These are phyloP conservation scores for Suillus occidentalis DNA, from an alignment of 768 basidiomycete species.

Conservation along the genomic window DNA sequence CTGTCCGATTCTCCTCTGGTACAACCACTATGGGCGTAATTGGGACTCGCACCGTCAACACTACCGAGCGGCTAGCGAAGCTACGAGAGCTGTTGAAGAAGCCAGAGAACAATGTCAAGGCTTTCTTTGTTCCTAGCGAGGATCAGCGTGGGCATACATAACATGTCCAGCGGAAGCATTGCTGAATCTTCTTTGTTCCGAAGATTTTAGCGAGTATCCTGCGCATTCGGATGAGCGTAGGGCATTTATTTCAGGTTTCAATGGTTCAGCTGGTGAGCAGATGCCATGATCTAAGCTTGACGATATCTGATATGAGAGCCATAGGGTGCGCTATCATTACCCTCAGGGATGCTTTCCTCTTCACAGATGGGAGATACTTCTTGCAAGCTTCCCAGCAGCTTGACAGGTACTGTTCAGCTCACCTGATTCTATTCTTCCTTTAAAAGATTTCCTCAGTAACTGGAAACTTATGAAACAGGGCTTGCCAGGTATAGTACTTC, in stretches of 20 bases:
- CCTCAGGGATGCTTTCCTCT: slow-evolving; percentile 68
- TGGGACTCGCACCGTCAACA: slow-evolving; percentile 51
- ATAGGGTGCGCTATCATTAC: slow-evolving; percentile 80
- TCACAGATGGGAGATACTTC: slow-evolving; percentile 96
- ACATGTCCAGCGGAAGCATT: neutral
- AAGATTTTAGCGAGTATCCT: slow-evolving; percentile 88
- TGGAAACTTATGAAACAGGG: slow-evolving; percentile 97
- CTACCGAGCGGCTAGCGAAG: slow-evolving; percentile 57
- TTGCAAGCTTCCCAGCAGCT: slow-evolving; percentile 90
- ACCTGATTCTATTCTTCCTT: neutral
- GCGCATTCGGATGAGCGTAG: slow-evolving; percentile 83
- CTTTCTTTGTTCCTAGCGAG: slow-evolving; percentile 85
- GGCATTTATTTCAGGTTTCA: slow-evolving; percentile 91
- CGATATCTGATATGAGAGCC: slow-evolving; percentile 11
- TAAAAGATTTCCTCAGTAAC: slow-evolving; percentile 46
- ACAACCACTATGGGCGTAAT: slow-evolving; percentile 37
- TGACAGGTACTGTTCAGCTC: slow-evolving; percentile 55
- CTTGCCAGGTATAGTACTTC: slow-evolving; percentile 54
- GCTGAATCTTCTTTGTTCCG: neutral
- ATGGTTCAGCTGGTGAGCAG: slow-evolving; percentile 81
- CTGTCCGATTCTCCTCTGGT: slow-evolving; percentile 12
- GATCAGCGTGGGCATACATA: slow-evolving; percentile 73
- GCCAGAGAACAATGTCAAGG: slow-evolving; percentile 55
- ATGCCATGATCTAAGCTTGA: neutral
- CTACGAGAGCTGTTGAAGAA: slow-evolving; percentile 72